Base-by-base conservation (phyloP, 225 moss, liverwort and hornwort species). In the Pseudoscleropodium purum region DNA sequence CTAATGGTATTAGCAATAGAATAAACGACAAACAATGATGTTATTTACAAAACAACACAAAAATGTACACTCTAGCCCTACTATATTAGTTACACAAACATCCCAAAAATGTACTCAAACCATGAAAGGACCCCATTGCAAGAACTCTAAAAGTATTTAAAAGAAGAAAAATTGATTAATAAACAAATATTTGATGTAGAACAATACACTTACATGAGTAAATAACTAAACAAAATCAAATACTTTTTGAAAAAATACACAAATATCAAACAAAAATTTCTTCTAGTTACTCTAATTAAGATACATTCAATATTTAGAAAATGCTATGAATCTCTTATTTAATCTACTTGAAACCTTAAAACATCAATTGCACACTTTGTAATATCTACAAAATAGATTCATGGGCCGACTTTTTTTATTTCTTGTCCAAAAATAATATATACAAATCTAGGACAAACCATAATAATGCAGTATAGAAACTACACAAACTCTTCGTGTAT, bases 71-170 rank as follows among this genome's bases (percentile, higher is more conserved):
- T 43, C 10, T 9, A 43, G 26, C 5, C 26, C 3, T 26, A 29
- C 0, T n/a, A n/a, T n/a, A n/a, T n/a, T 10, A 0, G 3, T 6
- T 45, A 17, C 2, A 29, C 0, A 29, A 0, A 6, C 29, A 29
- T 45, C 45, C 6, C 74, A 2, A 43, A 10, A 8, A 15, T 73
- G 5, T 3, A 30, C 4, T 75, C 11, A 47, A 47, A 30, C 4
- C 3, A 18, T 47, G 0, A 3, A 47, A 75, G 31, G 11, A 4
- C 1, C 7, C 47, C 3, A 47, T 11, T 30, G 5, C 0, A 47
- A n/a, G n/a, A 47, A 18, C 9, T 47, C 31, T 4, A 7, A 30
- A 6, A 47, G 18, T 30, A 30, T 5, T 74, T 11, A 4, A 27
- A 45, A 41, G 1, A 9, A 74, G 6, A 74, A 45, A 18, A 18